These are phyloP conservation scores for Sordariomycetes sp. DNA, from an alignment of 2,329 filamentous ascomycete species.

Conservation along the genomic window DNA sequence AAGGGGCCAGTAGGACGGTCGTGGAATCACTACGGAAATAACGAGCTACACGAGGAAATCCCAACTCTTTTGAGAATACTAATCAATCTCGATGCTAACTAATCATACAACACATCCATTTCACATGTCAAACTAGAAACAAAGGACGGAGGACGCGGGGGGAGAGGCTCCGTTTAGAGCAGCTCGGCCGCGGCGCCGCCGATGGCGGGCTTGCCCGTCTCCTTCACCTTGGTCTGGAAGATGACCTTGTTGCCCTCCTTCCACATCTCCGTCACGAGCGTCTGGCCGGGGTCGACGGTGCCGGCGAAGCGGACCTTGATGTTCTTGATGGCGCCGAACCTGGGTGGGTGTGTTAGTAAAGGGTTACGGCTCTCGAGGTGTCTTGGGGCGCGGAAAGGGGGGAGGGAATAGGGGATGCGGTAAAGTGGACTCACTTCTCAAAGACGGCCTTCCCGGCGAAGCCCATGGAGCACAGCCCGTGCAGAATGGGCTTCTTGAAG, in stretches of 20 bases:
- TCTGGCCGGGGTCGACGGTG: constrained; percentile 76
- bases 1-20: background rate
- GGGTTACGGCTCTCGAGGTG: constrained; percentile 1
- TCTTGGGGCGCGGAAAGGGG: background rate
- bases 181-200: constrained; percentile 72
- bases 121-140: background rate
- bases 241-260: constrained; percentile 69
- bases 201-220: constrained; percentile 86
- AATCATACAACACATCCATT: background rate
- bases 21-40: background rate
- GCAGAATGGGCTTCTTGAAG: constrained; percentile 88
- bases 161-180: constrained; percentile 16
- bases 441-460: constrained; percentile 85
- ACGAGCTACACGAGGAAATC: background rate
- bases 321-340: constrained; percentile 73
- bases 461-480: constrained; percentile 94
- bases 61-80: background rate
- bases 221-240: constrained; percentile 83
- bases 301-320: constrained; percentile 89
- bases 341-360: constrained; percentile 4
- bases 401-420: background rate
- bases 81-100: background rate
- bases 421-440: constrained; percentile 34
- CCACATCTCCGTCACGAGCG: constrained; percentile 92
- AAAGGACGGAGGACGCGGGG: background rate